Base-by-base conservation (phyloP, 2,329 filamentous ascomycete species). In the Diplocarpon rosae region DNA sequence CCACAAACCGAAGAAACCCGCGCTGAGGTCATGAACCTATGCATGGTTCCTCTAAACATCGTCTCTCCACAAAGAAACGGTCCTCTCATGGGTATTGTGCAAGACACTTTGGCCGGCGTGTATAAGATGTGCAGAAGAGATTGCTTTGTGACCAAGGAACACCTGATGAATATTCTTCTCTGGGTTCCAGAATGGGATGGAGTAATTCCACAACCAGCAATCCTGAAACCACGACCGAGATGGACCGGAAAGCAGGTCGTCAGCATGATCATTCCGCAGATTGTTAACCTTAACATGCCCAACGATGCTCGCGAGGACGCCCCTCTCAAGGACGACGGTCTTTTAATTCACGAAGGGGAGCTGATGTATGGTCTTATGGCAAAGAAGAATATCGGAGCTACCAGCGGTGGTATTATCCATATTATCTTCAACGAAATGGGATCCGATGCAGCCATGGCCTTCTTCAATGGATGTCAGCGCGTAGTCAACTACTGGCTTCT, bases 131-230 rank as follows among this genome's bases (percentile, higher is more conserved):
- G 85, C 58, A 84, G 88, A 56, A 81, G 89, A 62, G 92, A 98
- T 63, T 80, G 86, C 27, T 95, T 98, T 67, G 68, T 98, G 47
- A 83, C 78, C 46, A 89, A 90, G 63, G 84, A 95, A 55, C 75
- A 89, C 62, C 84, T 98, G 52, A 96, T 95, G 88, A 93, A 95
- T 64, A 76, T 94, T 55, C 83, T 98, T 72, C 75, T 99, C 53
- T 98, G 90, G 90, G 88, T 98, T 42, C 92, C 92, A 15, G 83
- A 89, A 45, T 98, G 93, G 93, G 88, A 98, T 66, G 93, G 93
- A 37, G 76, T 93, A 39, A 87, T 98, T 56, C 92, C 92, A 5
- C 78, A 82, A 30, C 92, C 92, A 12, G 88, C 90, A n/a, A 95
- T 99, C 52, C 60, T 94, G 52, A 95, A 95, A 66, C 92, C 92